Base-by-base conservation (phyloP, 352 stramenopile species). In the Globisporangium nunn region DNA sequence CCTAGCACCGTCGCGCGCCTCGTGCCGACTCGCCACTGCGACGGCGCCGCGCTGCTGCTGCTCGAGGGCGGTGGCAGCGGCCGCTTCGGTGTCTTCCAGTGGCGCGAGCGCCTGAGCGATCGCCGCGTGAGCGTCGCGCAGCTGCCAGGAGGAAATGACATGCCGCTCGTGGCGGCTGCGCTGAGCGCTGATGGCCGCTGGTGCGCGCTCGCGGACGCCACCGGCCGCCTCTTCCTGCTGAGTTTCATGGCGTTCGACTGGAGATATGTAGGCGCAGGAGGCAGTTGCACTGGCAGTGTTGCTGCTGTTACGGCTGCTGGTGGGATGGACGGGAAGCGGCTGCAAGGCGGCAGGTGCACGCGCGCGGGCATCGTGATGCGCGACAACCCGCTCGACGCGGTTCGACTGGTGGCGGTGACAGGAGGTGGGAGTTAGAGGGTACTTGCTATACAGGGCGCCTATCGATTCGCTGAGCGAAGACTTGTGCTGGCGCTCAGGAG, bases 61-160 rank as follows among this genome's bases (percentile, higher is more conserved):
- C 66, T 86, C 43, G 23, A 56, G 10, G 41, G 50, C 2, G 70
- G 58, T 0, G 58, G 50, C 2, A 68, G 58, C 0, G 58, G 39
- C 28, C 44, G 50, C 30, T 64, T 84, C 54, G 72, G 58, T 0
- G 56, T 87, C 7, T 77, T 88, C 33, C 71, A 60, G 29, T 88
- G 78, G 78, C 57, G 50, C 58, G 78, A 88, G 40, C 70, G 75
- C 3, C 77, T 87, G 56, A 84, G 74, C 44, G 69, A 81, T 46
- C 66, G 78, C 4, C 64, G 70, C 29, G 51, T 85, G 2, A 72
- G 68, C 33, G 35, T 80, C n/a, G 66, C 68, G 17, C 51, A 60
- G 8, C 28, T 81, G 8, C 66, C 71, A 5, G 57, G 61, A 6
- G 37, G 11, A 4, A 12, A 12, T 5, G 28, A 56, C 8, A 31